Evolutionary conservation across 2,329 filamentous ascomycete species (phyloP), one percentile per base, ranked within the genome.

Genomic region (Cordyceps javanica): DNA sequence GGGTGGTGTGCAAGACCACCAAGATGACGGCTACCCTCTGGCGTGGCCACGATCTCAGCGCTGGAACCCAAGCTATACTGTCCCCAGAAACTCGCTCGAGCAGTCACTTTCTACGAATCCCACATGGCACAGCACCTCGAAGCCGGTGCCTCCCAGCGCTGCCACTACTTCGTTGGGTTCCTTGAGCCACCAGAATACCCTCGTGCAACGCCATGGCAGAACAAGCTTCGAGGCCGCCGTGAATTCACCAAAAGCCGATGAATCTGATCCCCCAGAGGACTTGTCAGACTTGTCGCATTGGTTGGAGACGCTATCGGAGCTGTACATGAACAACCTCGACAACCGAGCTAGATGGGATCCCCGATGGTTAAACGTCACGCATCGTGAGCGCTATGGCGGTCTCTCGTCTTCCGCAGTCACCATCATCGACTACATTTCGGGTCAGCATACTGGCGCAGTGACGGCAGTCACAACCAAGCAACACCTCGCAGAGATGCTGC

Each of bases 261-360:
- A 51, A 0, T 39, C 23, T 2, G 61, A 62, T 48, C 2, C 50
- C 28, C 2, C 26, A 55, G 65, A 68, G 23, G 65, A 63, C 23
- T 63, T 67, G 21, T 65, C 62, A 0, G 61, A 64, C 19, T 53
- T 66, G 23, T 64, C 63, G 11, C 66, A 67, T n/a, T 69, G 66
- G 65, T 59, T 68, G 21, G 65, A 69, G 58, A 67, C 65, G 0
- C 55, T 68, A 21, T 66, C 66, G 0, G 67, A 68, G 49, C 32
- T 69, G 11, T 68, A 68, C 39, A 69, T 68, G 67, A 68, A 69
- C 32, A 62, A 66, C 3, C 58, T 68, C 39, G 65, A 66, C 36
- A 64, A 66, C 39, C 60, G 63, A 25, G 65, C 64, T 10, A 60
- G 64, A 44, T 67, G 63, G 63, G 64, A 65, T 39, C 63, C 65